Evolutionary conservation across 768 basidiomycete genomes (phyloP).

Genomic region (Tylopilus vinaceipallidus): DNA sequence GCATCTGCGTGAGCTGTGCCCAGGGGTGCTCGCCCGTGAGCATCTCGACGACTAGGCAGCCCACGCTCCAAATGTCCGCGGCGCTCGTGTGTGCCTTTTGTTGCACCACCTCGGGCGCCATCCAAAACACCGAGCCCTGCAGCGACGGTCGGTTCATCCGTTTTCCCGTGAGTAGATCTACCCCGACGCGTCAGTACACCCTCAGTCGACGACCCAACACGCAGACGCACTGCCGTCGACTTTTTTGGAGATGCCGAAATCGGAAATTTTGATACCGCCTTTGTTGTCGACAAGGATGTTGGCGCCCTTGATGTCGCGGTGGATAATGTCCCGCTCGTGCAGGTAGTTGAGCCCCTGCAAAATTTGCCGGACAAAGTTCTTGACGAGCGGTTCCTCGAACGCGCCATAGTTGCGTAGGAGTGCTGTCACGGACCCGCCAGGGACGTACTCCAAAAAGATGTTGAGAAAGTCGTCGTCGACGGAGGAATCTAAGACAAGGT

Average conservation of each 20-base stretch:
- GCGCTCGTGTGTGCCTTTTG: conserved; percentile 90
- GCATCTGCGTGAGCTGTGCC: conserved; percentile 97
- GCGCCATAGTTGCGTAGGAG: conserved; percentile 89
- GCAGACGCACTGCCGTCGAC: conserved; percentile 84
- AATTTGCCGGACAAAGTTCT: conserved; percentile 92
- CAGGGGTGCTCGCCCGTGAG: conserved; percentile 94
- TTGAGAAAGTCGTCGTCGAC: conserved; percentile 88
- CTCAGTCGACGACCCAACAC: conserved; percentile 18
- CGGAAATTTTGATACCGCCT: conserved; percentile 95
- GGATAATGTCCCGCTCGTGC: conserved; percentile 91
- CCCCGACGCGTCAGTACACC: conserved; percentile 20
- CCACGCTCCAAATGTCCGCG: conserved; percentile 96
- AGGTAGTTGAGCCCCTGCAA: conserved; percentile 86
- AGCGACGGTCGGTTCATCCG: conserved; percentile 87
- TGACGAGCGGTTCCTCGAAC: conserved; percentile 89
- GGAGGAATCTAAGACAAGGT: conserved; percentile 71
- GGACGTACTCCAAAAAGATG: conserved; percentile 96
- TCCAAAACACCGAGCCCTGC: conserved; percentile 99
- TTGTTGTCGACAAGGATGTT: conserved; percentile 99
- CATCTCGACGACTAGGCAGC: conserved; percentile 95
- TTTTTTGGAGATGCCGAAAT: conserved; percentile 97
- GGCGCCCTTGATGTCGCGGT: conserved; percentile 98
- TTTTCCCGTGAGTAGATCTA: conserved; percentile 53
- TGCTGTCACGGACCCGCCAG: conserved; percentile 91
- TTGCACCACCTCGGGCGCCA: conserved; percentile 98